Evolutionary conservation across 2,329 filamentous ascomycete genomes (phyloP), one percentile per base, ranked within the genome.

Genomic region (Sporothrix sp.): DNA sequence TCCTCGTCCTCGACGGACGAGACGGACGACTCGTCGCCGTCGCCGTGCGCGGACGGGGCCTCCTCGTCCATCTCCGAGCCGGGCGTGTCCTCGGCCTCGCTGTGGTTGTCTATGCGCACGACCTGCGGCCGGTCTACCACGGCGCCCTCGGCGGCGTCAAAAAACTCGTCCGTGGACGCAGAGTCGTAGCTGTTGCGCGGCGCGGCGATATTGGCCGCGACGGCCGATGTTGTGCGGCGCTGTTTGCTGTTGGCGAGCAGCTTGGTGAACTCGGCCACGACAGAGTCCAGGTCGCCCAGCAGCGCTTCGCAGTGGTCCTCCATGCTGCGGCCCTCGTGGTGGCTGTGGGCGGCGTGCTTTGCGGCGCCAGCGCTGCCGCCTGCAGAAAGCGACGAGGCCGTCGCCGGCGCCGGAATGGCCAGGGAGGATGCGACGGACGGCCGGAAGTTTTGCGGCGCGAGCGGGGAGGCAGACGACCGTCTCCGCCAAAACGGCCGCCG

Each of bases 401-500:
- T 54, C 2, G 54, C 57, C 0, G 71, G 68, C 8, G 68, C 62
- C 0, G 74, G 67, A 2, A 73, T 68, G 11, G 71, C 68, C 27
- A 72, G 57, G 2, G 68, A 64, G 0, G 71, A 65, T 2, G 67
- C 60, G 2, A 65, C 58, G 1, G 67, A 53, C 30, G 70, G 63
- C 7, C 72, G 68, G 18, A 70, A 56, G 9, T 66, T 62, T 25
- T 67, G 63, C 2, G 73, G 66, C 5, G 68, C 64, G 27, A 71
- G 61, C 3, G 69, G 64, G 18, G 73, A 65, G 2, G 71, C 70
- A 59, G 82, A 90, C 1, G 83, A 73, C 67, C 95, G 96, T 43
- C 91, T 81, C 65, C 89, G 95, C 93, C 93, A 98, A 62, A 98
- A 97, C 0, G 87, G 74, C 53, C 81, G 78, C 63, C 75, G 87